Base-by-base conservation (phyloP, 2,329 filamentous ascomycete genomes). In the Amesomyces nigricolor region DNA sequence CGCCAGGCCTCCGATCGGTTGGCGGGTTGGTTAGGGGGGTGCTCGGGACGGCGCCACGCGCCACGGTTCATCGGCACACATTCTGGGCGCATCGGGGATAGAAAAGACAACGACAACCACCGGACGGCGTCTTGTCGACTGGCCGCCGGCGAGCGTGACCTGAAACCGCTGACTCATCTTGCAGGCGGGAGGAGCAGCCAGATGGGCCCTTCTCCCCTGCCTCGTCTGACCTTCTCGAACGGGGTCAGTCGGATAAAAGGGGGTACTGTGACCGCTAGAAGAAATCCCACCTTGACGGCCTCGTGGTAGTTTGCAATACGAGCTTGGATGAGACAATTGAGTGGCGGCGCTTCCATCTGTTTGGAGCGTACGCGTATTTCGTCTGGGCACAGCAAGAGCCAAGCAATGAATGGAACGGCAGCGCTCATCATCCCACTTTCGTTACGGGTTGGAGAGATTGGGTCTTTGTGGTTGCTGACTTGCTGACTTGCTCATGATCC, bases 241-340 rank as follows among this genome's bases (percentile, higher is more conserved):
- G 7, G 6, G 30, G 30, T 8, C 6, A 4, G 10, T 32, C 7
- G 6, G 30, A 4, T 32, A 32, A 8, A 2, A 10, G 30, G 30
- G 16, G 19, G 44, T 35, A 53, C 43, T 47, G 52, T 54, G 47
- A 54, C 46, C 22, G 38, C 26, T 16, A 40, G 22, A 32, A 47
- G n/a, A 30, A 19, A 19, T 32, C 30, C 30, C 30, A 32, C 30
- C 30, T 32, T 32, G 22, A 54, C 53, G 43, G 35, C n/a, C 26
- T 44, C 22, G 17, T 19, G 17, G 17, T 19, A 35, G 38, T n/a
- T 16, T 16, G 44, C n/a, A 56, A 58, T 58, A 58, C 57, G 57
- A 58, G 50, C 40, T 52, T 17, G 38, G 37, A 51, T 54, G 50
- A 56, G 57, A 59, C 53, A 59, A 51, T 56, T 47, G 39, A 30